Percentiles rank a stretch among this genome's conserved stretches.
Conservation (phyloP, 495 filamentous ascomycete genomes). For the Hamigera avellanea region DNA sequence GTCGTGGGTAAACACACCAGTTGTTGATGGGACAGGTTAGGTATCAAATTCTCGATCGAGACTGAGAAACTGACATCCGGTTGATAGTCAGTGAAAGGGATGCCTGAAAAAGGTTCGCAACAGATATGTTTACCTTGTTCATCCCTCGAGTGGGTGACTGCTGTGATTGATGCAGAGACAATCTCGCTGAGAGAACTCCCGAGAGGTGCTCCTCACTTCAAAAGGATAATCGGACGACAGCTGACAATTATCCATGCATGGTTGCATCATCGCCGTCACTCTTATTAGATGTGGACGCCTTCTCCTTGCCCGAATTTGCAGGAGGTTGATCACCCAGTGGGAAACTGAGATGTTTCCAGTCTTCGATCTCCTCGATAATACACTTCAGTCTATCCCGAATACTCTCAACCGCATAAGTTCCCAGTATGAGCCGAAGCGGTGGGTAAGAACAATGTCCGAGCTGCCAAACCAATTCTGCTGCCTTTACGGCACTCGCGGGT, state of each 20-base stretch:
- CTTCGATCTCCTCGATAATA: constrained; percentile 90
- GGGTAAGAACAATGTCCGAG: constrained; percentile 87
- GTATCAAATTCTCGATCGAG: no score
- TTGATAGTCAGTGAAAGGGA: no score
- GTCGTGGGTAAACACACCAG: no score
- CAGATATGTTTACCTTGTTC: no score
- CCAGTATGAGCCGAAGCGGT: constrained; percentile 71
- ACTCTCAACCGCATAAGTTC: constrained; percentile 90
- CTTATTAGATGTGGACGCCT: constrained; percentile 3
- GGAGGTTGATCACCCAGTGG: constrained; percentile 20
- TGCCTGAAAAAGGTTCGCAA: no score
- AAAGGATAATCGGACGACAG: no score
- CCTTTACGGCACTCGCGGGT: constrained; percentile 84
- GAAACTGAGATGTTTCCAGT: constrained; percentile 74
- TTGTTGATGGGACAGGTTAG: no score
- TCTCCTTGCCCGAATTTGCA: constrained; percentile 6
- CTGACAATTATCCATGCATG: constrained; percentile 1
- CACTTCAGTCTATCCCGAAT: constrained; percentile 79
- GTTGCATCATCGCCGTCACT: constrained; percentile 5
- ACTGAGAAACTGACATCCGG: no score
- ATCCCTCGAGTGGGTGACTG: no score
- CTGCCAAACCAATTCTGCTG: constrained; percentile 95
- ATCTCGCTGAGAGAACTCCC: no score
- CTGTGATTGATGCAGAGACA: no score
- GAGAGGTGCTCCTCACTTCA: no score